Evolutionary conservation across 1,139 yeast genomes (phyloP), one percentile per base, ranked within the genome.

Genomic region (Taiozyma sp.): DNA sequence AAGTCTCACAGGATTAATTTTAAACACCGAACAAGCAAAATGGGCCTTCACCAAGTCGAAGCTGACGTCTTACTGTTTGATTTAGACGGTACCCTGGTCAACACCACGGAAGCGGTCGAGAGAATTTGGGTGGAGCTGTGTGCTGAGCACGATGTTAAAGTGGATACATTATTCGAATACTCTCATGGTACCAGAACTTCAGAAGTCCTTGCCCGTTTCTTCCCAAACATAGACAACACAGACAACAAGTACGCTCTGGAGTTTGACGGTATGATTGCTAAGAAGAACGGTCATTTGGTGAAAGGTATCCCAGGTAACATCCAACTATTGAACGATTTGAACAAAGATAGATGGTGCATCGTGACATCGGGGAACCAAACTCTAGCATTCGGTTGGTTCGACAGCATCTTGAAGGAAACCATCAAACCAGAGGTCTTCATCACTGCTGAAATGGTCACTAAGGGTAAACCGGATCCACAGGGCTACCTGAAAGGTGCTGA

Each of bases 391-490:
- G 82, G 84, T 62, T 89, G 96, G 95, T 81, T 88, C 65, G 77
- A 79, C 65, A 49, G 40, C 16, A 76, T 85, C 64, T 76, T 87
- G 66, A 74, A 80, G 52, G 59, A 56, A 30, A 54, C 59, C 4
- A 78, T 81, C 58, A 75, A 73, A 56, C 96, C 96, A 51, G 81
- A 82, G 58, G 78, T 80, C 51, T 87, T 87, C 73, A 83, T 87
- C 63, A 84, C 93, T 45, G 93, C 95, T 50, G 90, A 84, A 69
- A 80, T 80, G 68, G 92, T 87, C 55, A 71, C 79, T 54, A 75
- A 79, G 65, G 96, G 96, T 67, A 86, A 86, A 75, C 96, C 96
- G 47, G 79, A 87, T 69, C 96, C 96, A 28, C 82, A 83, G 73
- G 95, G 96, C 51, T 88, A 88, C 39, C 32, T 58, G 23, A 56